Percentiles rank a stretch among this genome's conserved stretches.
These are phyloP conservation scores for Colletotrichum destructivum DNA, from an alignment of 2,329 filamentous ascomycete species.

Conservation along the genomic window DNA sequence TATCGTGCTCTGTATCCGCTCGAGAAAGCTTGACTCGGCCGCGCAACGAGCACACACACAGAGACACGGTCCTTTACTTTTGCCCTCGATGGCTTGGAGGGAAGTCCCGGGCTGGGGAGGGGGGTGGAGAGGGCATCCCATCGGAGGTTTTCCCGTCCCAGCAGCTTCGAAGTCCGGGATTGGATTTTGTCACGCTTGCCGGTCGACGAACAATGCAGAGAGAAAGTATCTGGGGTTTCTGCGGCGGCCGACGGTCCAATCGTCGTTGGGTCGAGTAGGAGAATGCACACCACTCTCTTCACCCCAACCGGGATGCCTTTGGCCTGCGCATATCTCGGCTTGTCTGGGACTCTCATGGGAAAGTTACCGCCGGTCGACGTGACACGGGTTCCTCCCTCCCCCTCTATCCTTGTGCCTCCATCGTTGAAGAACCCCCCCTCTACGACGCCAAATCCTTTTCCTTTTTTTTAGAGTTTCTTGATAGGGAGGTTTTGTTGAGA, in stretches of 20 bases:
- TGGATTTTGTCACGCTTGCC: too few species aligned
- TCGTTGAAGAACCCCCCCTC: too few species aligned
- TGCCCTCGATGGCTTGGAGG: too few species aligned
- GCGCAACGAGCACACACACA: neutral
- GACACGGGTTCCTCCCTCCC: neutral
- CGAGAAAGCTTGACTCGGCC: conserved; percentile 8
- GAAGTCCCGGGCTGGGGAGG: too few species aligned
- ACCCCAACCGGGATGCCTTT: neutral
- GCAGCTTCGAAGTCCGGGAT: too few species aligned
- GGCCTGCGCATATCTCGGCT: neutral
- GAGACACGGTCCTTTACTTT: neutral
- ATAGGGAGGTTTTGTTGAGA: neutral
- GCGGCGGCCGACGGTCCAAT: neutral
- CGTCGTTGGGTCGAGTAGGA: neutral
- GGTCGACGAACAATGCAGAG: too few species aligned
- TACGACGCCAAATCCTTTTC: too few species aligned
- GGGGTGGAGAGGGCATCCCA: too few species aligned
- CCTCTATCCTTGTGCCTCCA: neutral
- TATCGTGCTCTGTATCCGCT: neutral
- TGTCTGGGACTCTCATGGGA: neutral
- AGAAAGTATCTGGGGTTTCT: too few species aligned
- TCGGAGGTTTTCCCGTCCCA: too few species aligned
- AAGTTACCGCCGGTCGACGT: neutral
- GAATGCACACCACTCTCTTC: neutral
- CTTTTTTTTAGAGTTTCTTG: neutral